Base-by-base conservation (phyloP, 1,284 basidiomycete genomes). In the Apiotrichum porosum region DNA sequence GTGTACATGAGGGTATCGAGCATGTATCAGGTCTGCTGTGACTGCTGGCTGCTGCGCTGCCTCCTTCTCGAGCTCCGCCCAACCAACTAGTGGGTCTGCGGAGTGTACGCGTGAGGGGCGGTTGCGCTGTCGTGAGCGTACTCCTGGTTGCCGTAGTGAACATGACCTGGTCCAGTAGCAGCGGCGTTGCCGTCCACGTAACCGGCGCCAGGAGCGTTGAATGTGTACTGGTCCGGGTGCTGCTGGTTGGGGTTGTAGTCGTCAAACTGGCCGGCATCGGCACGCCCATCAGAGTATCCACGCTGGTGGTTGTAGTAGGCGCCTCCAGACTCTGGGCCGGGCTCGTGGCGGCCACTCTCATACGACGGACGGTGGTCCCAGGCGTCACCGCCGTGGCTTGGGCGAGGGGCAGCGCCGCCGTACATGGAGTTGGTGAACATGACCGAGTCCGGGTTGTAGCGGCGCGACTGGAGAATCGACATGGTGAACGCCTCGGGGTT, bases 281-380 rank as follows among this genome's bases (percentile, higher is more conserved):
- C 38, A 14, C 30, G 37, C 14, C 38, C 38, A 37, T 52, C 37
- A 8, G 38, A 41, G 42, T 51, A 45, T 24, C 40, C 47, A 22
- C 36, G 37, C 48, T 43, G 36, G 28, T 49, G 47, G 49, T 34
- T 43, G 39, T 52, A 49, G 47, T 55, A 52, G 6, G 32, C 46
- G 30, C 47, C 49, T 19, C 53, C 53, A 28, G 47, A 44, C n/a
- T 55, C 47, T 8, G 51, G 47, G 6, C 51, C 51, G 8, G 51
- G 49, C 36, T 49, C 46, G 37, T 44, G 50, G 12, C 57, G 41
- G 4, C 62, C 30, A 9, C 54, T 60, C 28, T 83, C 84, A 24
- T 75, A 71, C 4, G 81, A 83, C 28, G 78, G 75, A 52, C 83
- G 79, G 22, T 80, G 75, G 56, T 87, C 83, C 85, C 86, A 90